Percentiles rank a stretch among this genome's conserved stretches.
These are phyloP conservation scores for Remersonia thermophila DNA, from an alignment of 2,329 filamentous ascomycete genomes.

Conservation along the genomic window DNA sequence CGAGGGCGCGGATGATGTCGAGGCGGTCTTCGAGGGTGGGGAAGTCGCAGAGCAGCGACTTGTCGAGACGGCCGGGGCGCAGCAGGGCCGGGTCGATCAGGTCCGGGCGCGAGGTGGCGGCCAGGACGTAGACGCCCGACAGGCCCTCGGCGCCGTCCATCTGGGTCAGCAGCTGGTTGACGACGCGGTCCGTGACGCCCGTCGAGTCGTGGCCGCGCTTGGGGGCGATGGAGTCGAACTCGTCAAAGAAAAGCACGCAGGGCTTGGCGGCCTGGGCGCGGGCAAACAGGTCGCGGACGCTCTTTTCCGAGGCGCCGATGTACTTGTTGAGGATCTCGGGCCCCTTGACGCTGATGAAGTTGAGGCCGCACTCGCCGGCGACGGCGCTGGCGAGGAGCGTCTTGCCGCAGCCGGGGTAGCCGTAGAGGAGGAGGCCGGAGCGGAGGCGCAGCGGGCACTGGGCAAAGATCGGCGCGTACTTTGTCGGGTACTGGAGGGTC, in stretches of 20 bases:
- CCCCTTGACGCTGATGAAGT: constrained; percentile 97
- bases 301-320: constrained; percentile 94
- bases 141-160: constrained; percentile 98
- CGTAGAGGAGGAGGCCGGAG: constrained; percentile 85
- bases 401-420: constrained; percentile 92
- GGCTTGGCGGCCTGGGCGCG: constrained; percentile 81
- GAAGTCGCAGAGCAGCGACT: constrained; percentile 84
- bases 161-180: constrained; percentile 94
- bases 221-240: constrained; percentile 95
- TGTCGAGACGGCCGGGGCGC: constrained; percentile 83
- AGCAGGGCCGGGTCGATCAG: constrained; percentile 89
- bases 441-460: constrained; percentile 90
- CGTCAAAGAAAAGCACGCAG: constrained; percentile 95
- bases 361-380: constrained; percentile 93
- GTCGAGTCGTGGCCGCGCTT: constrained; percentile 96
- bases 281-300: constrained; percentile 88
- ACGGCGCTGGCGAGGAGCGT: constrained; percentile 90
- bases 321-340: constrained; percentile 99
- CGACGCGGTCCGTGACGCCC: constrained; percentile 94
- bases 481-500: constrained; percentile 92
- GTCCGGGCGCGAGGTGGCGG: constrained; percentile 85
- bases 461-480: constrained; percentile 94
- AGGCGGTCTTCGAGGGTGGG: constrained; percentile 67
- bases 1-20: constrained; percentile 80
- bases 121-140: constrained; percentile 89